Evolutionary conservation across 768 basidiomycete species (phyloP).

Genomic region (Suillus occidentalis): DNA sequence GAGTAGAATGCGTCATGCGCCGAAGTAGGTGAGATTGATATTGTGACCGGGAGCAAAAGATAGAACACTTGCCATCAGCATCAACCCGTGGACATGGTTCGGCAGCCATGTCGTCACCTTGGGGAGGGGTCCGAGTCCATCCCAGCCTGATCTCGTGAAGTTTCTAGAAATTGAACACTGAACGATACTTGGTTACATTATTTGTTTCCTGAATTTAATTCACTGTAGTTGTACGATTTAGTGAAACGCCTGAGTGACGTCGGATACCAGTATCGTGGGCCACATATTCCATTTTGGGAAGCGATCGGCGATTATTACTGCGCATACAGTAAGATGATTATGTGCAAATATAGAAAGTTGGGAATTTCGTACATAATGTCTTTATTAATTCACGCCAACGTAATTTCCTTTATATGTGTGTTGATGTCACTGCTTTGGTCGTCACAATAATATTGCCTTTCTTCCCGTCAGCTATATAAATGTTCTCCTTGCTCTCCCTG

Average conservation of each 20-base stretch:
- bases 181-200: not conserved
- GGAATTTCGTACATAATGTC: slow-evolving; percentile 16
- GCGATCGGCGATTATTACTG: slow-evolving; percentile 6
- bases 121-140: too few relatives aligned
- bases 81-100: not conserved
- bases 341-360: slow-evolving; percentile 5
- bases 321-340: slow-evolving; percentile 3
- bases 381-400: slow-evolving; percentile 25
- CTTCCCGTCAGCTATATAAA: slow-evolving; percentile 34
- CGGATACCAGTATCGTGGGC: not conserved
- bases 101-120: slow-evolving; percentile 4
- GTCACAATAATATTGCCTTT: slow-evolving; percentile 29
- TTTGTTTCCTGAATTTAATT: not conserved
- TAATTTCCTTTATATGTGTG: slow-evolving; percentile 17
- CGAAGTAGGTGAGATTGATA: slow-evolving; percentile 11
- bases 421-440: slow-evolving; percentile 33
- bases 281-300: not conserved
- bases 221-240: too few relatives aligned
- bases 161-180: not conserved
- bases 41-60: slow-evolving; percentile 8
- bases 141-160: too few relatives aligned
- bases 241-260: slow-evolving; percentile 1
- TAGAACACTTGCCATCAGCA: not conserved
- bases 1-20: not conserved
- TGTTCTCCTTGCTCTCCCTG: slow-evolving; percentile 13